Evolutionary conservation across 1,284 basidiomycete species (phyloP).

Genomic region (Austroboletus novae-zelandiae): DNA sequence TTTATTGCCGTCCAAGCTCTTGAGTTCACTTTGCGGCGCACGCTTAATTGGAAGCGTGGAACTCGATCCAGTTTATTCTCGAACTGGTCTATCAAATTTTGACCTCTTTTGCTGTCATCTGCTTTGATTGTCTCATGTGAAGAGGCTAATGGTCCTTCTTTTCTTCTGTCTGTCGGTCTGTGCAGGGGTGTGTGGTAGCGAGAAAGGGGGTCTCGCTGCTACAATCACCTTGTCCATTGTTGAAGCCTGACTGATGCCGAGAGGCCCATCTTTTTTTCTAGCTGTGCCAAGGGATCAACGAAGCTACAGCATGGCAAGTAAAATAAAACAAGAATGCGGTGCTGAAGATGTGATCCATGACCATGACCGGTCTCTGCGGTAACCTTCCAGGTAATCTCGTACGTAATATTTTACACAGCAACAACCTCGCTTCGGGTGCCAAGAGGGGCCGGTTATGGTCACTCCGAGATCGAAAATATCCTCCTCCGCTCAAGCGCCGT

Average conservation of each 20-base stretch:
- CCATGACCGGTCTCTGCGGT: too few relatives aligned
- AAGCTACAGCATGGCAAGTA: too few relatives aligned
- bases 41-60: constrained; percentile 17
- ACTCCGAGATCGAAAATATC: background rate
- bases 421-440: background rate
- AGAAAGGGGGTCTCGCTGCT: too few relatives aligned
- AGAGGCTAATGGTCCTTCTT: too few relatives aligned
- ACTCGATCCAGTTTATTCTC: constrained; percentile 38
- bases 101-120: constrained; percentile 1
- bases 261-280: too few relatives aligned
- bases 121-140: background rate
- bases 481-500: background rate
- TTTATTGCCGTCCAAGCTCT: constrained; percentile 11
- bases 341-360: too few relatives aligned
- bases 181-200: too few relatives aligned
- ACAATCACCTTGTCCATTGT: too few relatives aligned
- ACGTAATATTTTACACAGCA: background rate
- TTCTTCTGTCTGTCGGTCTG: too few relatives aligned
- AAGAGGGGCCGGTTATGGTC: background rate
- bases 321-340: too few relatives aligned
- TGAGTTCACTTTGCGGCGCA: constrained; percentile 32
- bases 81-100: constrained; percentile 29
- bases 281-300: too few relatives aligned
- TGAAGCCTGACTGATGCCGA: too few relatives aligned
- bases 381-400: background rate